phyloP scores from a whole-genome alignment of 2,329 filamentous ascomycete genomes.

The Coniella vitis region DNA sequence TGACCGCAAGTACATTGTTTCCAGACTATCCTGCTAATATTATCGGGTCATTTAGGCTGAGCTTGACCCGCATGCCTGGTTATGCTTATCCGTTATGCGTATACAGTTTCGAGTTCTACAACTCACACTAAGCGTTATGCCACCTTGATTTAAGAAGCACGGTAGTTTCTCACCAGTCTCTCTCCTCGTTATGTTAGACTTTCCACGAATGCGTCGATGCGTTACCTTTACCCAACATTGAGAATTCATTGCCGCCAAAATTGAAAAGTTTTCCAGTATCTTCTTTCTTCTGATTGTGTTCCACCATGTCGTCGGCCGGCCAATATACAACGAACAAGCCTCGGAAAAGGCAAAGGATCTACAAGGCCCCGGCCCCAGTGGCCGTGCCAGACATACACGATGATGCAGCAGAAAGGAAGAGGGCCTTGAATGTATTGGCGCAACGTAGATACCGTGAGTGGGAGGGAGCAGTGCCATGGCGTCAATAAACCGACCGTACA shows the following conservation, averaged over 20 bases:
- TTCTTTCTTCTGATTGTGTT: too few relatives aligned
- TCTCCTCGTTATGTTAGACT: not conserved
- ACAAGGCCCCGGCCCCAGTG: slow-evolving; percentile 34
- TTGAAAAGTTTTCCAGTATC: not conserved
- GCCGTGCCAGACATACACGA: slow-evolving; percentile 42
- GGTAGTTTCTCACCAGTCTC: not conserved
- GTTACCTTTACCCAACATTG: too few relatives aligned
- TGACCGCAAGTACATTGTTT: not conserved
- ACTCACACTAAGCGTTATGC: slow-evolving; percentile 2
- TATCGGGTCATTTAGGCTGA: not conserved
- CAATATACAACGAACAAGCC: slow-evolving; percentile 11
- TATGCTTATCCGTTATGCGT: slow-evolving; percentile 1
- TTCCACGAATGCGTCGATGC: too few relatives aligned
- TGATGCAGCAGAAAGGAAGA: slow-evolving; percentile 45
- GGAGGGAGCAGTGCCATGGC: not conserved
- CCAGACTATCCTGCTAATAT: not conserved
- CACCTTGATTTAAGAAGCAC: not conserved
- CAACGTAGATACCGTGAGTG: slow-evolving; percentile 45
- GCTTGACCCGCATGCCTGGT: not conserved
- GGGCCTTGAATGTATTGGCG: slow-evolving; percentile 46
- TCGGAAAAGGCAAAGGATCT: slow-evolving; percentile 29
- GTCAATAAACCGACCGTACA: slow-evolving; percentile 9
- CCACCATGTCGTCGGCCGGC: not conserved
- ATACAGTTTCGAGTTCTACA: not conserved
- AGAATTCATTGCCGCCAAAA: too few relatives aligned